Conservation (phyloP, 805 yeast genomes). For the Metschnikowia baotianmanensis region DNA sequence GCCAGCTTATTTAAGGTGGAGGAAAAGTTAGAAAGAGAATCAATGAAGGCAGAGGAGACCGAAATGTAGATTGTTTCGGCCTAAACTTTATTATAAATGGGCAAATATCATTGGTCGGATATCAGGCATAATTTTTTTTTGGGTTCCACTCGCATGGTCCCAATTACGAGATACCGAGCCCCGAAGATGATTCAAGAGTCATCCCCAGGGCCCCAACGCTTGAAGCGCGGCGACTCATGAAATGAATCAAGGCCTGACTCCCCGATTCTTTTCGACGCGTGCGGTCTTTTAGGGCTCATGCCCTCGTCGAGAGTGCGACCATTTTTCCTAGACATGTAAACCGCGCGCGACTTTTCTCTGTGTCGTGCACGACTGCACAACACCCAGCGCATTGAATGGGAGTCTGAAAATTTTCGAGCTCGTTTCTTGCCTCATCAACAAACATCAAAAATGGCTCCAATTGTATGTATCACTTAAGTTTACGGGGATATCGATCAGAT, state of each 20-base stretch:
- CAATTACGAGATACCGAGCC: constrained; percentile 7
- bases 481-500: constrained; percentile 26
- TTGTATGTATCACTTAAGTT: constrained; percentile 58
- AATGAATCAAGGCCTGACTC: constrained; percentile 5
- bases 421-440: constrained; percentile 7
- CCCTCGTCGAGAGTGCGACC: too few relatives aligned
- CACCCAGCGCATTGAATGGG: neutral
- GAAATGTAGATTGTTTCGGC: neutral
- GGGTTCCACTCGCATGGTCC: constrained; percentile 6
- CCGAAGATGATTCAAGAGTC: constrained; percentile 9
- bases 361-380: constrained; percentile 9
- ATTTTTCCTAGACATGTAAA: too few relatives aligned
- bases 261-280: neutral
- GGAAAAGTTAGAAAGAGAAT: too few relatives aligned
- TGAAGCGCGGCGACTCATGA: constrained; percentile 3
- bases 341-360: neutral
- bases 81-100: neutral
- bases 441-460: constrained; percentile 76
- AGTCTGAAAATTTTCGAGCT: constrained; percentile 7
- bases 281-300: constrained; percentile 9
- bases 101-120: constrained; percentile 6
- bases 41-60: too few relatives aligned
- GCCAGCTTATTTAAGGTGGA: too few relatives aligned
- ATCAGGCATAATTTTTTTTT: neutral
- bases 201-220: constrained; percentile 1